A percentile compares a stretch with the other conserved stretches of the same genome.
Conservation (phyloP, 1,284 basidiomycete species). For the Boletellus dicymbophilus region DNA sequence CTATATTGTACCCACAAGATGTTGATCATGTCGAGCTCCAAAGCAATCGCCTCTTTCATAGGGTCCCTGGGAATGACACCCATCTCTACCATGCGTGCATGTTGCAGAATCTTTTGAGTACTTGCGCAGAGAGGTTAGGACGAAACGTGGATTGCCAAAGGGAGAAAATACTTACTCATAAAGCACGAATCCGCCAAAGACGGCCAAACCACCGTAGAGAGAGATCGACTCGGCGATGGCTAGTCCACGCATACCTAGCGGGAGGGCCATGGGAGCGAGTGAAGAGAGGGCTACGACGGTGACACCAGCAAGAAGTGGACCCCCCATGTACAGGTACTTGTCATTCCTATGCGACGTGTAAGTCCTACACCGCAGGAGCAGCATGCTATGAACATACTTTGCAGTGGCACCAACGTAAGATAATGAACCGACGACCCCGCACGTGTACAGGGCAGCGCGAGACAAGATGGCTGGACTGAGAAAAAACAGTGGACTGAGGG, state of each 20-base stretch:
- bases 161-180: constrained; percentile 65
- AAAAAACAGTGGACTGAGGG: constrained; percentile 84
- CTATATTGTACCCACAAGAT: constrained; percentile 60
- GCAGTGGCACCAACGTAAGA: constrained; percentile 91
- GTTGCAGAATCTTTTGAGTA: constrained; percentile 80
- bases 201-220: constrained; percentile 84
- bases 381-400: constrained; percentile 46
- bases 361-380: not conserved
- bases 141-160: not conserved
- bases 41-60: constrained; percentile 74
- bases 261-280: constrained; percentile 86
- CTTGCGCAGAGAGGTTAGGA: constrained; percentile 23
- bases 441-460: constrained; percentile 89
- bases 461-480: constrained; percentile 83
- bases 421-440: constrained; percentile 81
- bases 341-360: constrained; percentile 58
- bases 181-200: constrained; percentile 86
- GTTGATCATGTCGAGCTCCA: constrained; percentile 89
- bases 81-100: constrained; percentile 73
- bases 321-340: constrained; percentile 85
- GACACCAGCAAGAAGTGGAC: constrained; percentile 81
- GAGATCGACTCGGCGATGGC: constrained; percentile 80
- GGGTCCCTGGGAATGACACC: constrained; percentile 75
- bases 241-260: constrained; percentile 76
- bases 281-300: constrained; percentile 86